phyloP scores from a whole-genome alignment of 2,329 filamentous ascomycete species.

The Diplodia mutila region DNA sequence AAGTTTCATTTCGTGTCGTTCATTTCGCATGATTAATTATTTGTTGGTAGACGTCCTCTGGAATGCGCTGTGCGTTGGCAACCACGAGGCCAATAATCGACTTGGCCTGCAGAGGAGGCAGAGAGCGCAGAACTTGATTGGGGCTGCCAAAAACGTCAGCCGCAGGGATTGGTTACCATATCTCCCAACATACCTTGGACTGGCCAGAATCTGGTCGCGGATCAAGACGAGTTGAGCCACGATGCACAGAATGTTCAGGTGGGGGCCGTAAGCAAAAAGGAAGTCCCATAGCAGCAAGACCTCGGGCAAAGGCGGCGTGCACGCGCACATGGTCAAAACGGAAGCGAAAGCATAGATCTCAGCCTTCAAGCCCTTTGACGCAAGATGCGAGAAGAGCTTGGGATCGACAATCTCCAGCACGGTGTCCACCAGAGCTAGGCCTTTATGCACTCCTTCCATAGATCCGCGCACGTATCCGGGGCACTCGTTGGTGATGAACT shows the following conservation, averaged over 20 bases:
- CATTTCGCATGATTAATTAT: constrained; percentile 85
- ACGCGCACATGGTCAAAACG: constrained; percentile 91
- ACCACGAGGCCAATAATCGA: constrained; percentile 84
- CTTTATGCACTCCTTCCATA: constrained; percentile 96
- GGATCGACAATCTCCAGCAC: constrained; percentile 90
- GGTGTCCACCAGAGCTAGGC: constrained; percentile 87
- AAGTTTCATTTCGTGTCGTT: constrained; percentile 30
- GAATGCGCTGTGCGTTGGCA: constrained; percentile 85
- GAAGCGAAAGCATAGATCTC: constrained; percentile 97
- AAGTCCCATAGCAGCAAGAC: constrained; percentile 96
- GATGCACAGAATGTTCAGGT: constrained; percentile 94
- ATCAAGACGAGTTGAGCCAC: constrained; percentile 92
- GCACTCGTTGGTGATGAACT: constrained; percentile 83
- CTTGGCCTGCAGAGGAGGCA: constrained; percentile 81
- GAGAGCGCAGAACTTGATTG: constrained; percentile 86
- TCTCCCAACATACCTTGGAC: constrained; percentile 68
- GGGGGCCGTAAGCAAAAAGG: constrained; percentile 90
- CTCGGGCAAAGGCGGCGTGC: constrained; percentile 91
- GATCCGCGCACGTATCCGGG: constrained; percentile 93
- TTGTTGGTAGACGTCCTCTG: constrained; percentile 85
- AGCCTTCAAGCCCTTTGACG: constrained; percentile 83
- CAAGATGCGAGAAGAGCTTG: constrained; percentile 81
- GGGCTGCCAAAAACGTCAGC: constrained; percentile 61
- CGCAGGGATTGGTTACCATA: neutral
- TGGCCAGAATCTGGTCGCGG: constrained; percentile 79